phyloP scores from a whole-genome alignment of 345 rosid species.

The Cardamine resedifolia region DNA sequence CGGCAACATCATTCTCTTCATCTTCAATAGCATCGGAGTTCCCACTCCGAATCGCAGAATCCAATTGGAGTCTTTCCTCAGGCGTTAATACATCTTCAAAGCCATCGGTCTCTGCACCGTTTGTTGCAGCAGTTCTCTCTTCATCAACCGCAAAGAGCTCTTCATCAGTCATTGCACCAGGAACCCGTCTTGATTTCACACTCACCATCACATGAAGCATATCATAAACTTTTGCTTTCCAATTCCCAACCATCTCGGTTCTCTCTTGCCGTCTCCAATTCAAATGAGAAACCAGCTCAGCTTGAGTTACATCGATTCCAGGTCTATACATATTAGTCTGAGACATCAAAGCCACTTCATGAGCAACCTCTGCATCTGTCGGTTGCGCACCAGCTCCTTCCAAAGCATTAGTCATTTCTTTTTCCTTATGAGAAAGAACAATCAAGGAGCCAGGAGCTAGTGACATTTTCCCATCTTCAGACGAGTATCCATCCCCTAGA shows the following conservation, averaged over 20 bases:
- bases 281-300: constrained; percentile 83
- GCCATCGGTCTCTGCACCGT: constrained; percentile 61
- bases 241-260: constrained; percentile 86
- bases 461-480: constrained; percentile 69
- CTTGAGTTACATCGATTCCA: constrained; percentile 98
- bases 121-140: constrained; percentile 49
- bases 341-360: constrained; percentile 93
- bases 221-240: constrained; percentile 97
- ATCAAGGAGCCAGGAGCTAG: constrained; percentile 77
- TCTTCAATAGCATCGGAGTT: constrained; percentile 67
- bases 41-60: constrained; percentile 70
- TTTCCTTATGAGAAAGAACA: constrained; percentile 92
- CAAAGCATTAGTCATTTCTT: constrained; percentile 91
- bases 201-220: constrained; percentile 98
- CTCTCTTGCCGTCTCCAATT: constrained; percentile 99
- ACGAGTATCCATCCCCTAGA: constrained; percentile 80
- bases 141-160: constrained; percentile 92
- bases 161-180: constrained; percentile 99
- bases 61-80: constrained; percentile 85
- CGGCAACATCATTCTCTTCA: constrained; percentile 59
- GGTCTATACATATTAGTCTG: constrained; percentile 99
- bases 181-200: constrained; percentile 94
- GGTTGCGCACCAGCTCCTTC: constrained; percentile 97
- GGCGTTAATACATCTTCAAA: constrained; percentile 81
- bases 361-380: constrained; percentile 89